Percentiles rank a stretch among this genome's conserved stretches.
phyloP scores from a whole-genome alignment of 345 rosid species.

The Aquilaria sinensis region DNA sequence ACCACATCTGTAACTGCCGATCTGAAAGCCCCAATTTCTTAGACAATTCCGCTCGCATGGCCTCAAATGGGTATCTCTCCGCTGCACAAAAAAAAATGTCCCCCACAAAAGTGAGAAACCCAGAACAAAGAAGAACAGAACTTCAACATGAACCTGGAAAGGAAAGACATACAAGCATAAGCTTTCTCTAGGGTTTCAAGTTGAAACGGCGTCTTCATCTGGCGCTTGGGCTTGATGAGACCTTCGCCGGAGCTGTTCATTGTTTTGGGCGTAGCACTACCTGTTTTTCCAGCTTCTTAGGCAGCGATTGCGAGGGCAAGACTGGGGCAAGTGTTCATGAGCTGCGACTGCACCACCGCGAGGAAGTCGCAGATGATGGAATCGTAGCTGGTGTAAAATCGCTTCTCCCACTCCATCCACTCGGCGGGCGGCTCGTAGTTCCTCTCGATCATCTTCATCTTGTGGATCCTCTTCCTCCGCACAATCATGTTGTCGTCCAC shows the following conservation, averaged over 20 bases:
- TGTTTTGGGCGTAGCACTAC: conserved; percentile 19
- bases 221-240: conserved; percentile 74
- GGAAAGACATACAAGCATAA: conserved; percentile 36
- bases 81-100: conserved; percentile 24
- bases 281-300: conserved; percentile 19
- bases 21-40: conserved; percentile 81
- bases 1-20: conserved; percentile 99
- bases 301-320: conserved; percentile 39
- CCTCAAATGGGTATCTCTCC: conserved; percentile 86
- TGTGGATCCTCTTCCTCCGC: conserved; percentile 46
- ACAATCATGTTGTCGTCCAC: conserved; percentile 66
- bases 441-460: conserved; percentile 57
- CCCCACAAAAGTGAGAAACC: conserved; percentile 11
- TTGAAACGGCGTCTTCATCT: conserved; percentile 98
- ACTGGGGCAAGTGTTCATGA: conserved; percentile 60
- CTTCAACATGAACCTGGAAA: not conserved
- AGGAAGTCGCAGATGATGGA: conserved; percentile 39
- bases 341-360: conserved; percentile 39
- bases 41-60: conserved; percentile 61
- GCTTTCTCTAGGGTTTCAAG: conserved; percentile 85
- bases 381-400: conserved; percentile 36
- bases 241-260: conserved; percentile 38
- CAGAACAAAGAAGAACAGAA: not conserved
- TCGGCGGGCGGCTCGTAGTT: conserved; percentile 57
- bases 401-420: conserved; percentile 81